phyloP scores from a whole-genome alignment of 345 rosid genomes.

The Salix purpurea region DNA sequence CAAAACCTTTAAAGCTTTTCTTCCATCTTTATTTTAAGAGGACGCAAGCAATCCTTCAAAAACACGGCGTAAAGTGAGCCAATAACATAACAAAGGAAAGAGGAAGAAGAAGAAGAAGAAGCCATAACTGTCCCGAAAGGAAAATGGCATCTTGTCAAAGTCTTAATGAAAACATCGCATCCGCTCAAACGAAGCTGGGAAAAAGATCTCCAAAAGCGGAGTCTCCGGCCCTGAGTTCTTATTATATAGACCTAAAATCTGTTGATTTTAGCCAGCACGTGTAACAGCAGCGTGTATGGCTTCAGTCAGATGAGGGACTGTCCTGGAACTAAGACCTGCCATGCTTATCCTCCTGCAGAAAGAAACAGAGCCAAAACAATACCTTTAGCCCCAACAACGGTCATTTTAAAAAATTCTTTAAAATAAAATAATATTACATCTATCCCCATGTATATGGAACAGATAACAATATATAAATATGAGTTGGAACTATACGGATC shows the following conservation, averaged over 20 bases:
- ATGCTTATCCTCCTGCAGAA: conserved; percentile 47
- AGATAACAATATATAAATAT: too few relatives aligned
- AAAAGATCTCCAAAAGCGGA: neutral
- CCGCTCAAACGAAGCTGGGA: neutral
- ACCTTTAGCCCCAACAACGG: neutral
- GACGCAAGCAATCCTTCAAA: too few relatives aligned
- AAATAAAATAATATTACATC: too few relatives aligned
- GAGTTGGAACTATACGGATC: too few relatives aligned
- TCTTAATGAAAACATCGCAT: neutral
- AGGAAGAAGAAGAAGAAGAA: neutral
- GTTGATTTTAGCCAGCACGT: neutral
- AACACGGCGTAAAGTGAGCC: too few relatives aligned
- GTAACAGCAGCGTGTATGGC: conserved; percentile 48
- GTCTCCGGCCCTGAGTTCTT: neutral
- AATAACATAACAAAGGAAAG: too few relatives aligned
- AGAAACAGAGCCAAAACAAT: neutral
- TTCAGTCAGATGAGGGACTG: conserved; percentile 39
- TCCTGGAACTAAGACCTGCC: conserved; percentile 43
- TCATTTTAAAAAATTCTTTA: too few relatives aligned
- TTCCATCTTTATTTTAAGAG: too few relatives aligned
- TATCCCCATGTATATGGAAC: too few relatives aligned
- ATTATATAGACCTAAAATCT: neutral
- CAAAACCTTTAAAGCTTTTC: too few relatives aligned
- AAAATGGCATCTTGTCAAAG: neutral
- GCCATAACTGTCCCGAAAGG: neutral